phyloP scores from a whole-genome alignment of 2,329 filamentous ascomycete genomes.

The Trichoderma citrinoviride region DNA sequence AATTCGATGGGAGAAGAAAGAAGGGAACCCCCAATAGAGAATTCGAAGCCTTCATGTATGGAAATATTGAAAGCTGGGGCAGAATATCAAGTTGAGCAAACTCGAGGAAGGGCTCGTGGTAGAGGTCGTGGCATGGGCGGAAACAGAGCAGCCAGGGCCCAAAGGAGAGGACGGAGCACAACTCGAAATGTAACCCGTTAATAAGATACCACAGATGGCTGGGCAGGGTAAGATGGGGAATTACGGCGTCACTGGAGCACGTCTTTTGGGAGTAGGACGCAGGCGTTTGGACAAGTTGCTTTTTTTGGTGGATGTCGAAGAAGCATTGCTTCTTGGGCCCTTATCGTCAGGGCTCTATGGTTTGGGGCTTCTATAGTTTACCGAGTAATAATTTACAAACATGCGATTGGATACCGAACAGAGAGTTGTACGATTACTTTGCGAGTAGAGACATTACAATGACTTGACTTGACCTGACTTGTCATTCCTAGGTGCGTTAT shows the following conservation, averaged over 20 bases:
- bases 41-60: background rate
- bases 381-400: background rate
- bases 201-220: background rate
- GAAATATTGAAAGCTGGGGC: background rate
- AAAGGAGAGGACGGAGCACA: no score
- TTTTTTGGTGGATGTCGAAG: background rate
- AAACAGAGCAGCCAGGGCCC: no score
- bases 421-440: no score
- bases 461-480: background rate
- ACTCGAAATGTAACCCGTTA: background rate
- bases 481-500: background rate
- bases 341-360: background rate
- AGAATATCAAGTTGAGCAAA: no score
- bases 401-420: no score
- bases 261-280: background rate
- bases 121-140: no score
- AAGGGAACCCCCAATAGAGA: no score
- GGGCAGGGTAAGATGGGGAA: background rate
- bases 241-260: conserved; percentile 6
- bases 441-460: background rate
- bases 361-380: background rate
- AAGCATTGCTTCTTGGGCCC: background rate
- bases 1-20: no score
- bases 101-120: no score
- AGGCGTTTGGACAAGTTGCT: conserved; percentile 16